Base-by-base conservation (phyloP, 805 yeast species). In the Barnettozyma siamensis region DNA sequence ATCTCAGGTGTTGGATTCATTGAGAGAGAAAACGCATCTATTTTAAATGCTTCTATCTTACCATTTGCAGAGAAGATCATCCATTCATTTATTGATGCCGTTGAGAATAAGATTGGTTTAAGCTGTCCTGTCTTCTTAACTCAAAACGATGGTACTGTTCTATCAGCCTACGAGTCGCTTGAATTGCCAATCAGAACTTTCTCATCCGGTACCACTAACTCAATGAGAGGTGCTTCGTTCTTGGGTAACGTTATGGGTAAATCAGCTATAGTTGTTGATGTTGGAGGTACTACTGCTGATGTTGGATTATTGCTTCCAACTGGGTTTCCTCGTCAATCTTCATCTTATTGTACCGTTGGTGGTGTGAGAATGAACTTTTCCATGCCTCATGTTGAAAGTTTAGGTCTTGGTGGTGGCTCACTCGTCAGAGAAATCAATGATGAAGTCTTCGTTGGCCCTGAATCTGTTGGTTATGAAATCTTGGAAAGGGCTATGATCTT, bases 341-440 rank as follows among this genome's bases (percentile, higher is more conserved):
- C 76, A 0, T 61, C 74, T 2, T 64, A 62, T 46, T 67, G 73
- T 1, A 48, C 50, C 31, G 66, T 72, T 35, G 75, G 75, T 13
- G 76, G 76, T 34, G 77, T 72, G 2, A 58, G 68, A 43, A 70
- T 67, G 62, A 67, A 67, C 44, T 65, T 72, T 40, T 62, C 75
- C 3, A 72, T 70, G 76, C 76, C 76, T 7, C 75, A 70, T 26
- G 75, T 69, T 16, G 75, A 68, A 48, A 64, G 71, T 45, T 64
- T 73, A 40, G 78, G 77, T 1, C 59, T 72, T 4, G 77, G 78
- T 27, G 76, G 76, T 41, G 77, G 77, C 3, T 72, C 76, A 3
- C 60, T 68, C 16, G 72, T 72, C 9, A 50, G 70, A 35, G 55
- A 48, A 13, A 44, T 44, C 2, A 50, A 47, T 20, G 53, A 40